Percentiles rank a stretch among this genome's conserved stretches.
Evolutionary conservation across 768 basidiomycete genomes (phyloP).

Genomic region (Termitomyces sp.): DNA sequence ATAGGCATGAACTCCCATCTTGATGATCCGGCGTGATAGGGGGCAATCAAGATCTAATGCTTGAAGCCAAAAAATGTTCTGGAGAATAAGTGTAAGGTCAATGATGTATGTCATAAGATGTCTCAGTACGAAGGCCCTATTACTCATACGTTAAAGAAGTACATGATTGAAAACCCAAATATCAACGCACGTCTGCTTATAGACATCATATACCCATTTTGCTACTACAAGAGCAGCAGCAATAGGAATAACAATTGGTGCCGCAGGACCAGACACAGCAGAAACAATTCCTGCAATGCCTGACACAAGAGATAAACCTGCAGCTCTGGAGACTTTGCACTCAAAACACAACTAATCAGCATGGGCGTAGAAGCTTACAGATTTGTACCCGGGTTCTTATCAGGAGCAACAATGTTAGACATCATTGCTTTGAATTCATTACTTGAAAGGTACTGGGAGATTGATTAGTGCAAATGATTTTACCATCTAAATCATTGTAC

Average conservation of each 20-base stretch:
- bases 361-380: neutral
- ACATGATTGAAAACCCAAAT: neutral
- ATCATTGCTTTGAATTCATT: constrained; percentile 15
- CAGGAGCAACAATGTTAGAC: constrained; percentile 8
- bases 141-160: neutral
- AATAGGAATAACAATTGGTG: constrained; percentile 17
- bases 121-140: constrained; percentile 9
- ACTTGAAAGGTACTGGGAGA: constrained; percentile 11
- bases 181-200: constrained; percentile 15
- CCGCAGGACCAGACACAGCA: constrained; percentile 11
- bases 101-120: constrained; percentile 17
- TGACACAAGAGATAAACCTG: constrained; percentile 9
- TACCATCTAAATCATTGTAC: neutral
- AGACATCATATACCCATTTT: constrained; percentile 16
- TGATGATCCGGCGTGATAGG: constrained; percentile 12
- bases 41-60: neutral
- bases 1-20: constrained; percentile 6
- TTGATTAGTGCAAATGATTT: neutral
- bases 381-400: neutral
- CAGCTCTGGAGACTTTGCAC: neutral
- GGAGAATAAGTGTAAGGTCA: constrained; percentile 15
- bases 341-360: neutral
- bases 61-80: constrained; percentile 17
- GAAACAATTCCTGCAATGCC: constrained; percentile 12
- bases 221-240: constrained; percentile 13